A percentile compares a stretch with the other conserved stretches of the same genome.
Evolutionary conservation across 306 rosid genomes (phyloP).

Genomic region (Mucuna pruriens): DNA sequence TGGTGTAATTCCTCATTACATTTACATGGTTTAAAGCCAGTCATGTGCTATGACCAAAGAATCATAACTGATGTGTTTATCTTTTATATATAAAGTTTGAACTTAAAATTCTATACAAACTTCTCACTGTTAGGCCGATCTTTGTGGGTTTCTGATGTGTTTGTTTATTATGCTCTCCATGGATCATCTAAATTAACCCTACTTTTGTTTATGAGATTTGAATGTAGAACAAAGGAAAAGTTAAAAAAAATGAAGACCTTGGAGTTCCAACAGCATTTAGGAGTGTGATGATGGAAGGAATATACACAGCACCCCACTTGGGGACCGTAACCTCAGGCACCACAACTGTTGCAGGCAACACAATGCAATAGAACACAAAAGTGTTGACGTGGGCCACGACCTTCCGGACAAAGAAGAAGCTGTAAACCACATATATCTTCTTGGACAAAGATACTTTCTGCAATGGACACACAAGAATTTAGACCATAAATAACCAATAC

Average conservation of each 20-base stretch:
- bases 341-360: constrained; percentile 80
- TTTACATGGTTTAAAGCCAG: neutral
- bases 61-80: neutral
- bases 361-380: constrained; percentile 73
- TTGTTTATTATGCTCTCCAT: neutral
- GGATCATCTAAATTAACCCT: neutral
- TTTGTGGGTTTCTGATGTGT: neutral
- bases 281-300: constrained; percentile 79
- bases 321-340: constrained; percentile 89
- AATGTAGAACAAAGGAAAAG: too few species aligned
- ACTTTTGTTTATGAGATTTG: neutral
- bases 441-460: constrained; percentile 83
- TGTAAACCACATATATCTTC: constrained; percentile 84
- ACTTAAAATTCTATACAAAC: too few species aligned
- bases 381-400: constrained; percentile 80
- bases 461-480: constrained; percentile 27
- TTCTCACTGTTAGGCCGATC: too few species aligned
- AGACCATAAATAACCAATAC: constrained; percentile 4
- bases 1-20: neutral
- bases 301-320: constrained; percentile 80
- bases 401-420: constrained; percentile 89
- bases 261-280: constrained; percentile 89
- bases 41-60: neutral
- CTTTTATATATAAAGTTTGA: too few species aligned
- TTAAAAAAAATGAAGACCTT: constrained; percentile 56